Evolutionary conservation across 331 rosid species (phyloP).

Genomic region (Rhamnella rubrinervis): DNA sequence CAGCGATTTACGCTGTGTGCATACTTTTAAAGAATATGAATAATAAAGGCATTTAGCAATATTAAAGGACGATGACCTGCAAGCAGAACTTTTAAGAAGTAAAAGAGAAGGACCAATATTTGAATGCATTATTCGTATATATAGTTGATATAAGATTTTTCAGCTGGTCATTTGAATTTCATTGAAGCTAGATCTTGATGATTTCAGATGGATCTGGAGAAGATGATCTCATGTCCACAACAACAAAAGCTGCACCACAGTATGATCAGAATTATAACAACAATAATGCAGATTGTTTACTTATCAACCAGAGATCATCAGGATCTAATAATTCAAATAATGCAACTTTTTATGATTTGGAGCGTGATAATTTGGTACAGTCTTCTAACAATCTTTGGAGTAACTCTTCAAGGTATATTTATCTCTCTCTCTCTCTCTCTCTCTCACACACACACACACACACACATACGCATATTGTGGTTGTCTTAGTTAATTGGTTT

Average conservation of each 20-base stretch:
- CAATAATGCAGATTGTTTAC: conserved; percentile 43
- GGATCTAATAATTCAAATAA: conserved; percentile 25
- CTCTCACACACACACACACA: too few relatives aligned
- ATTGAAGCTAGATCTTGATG: neutral
- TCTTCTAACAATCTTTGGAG: conserved; percentile 47
- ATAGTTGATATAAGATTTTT: neutral
- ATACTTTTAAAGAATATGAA: too few relatives aligned
- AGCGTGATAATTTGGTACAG: conserved; percentile 39
- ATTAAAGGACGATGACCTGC: too few relatives aligned
- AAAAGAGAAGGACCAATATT: too few relatives aligned
- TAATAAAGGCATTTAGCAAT: too few relatives aligned
- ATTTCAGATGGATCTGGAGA: conserved; percentile 72
- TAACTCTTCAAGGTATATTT: conserved; percentile 67
- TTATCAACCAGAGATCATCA: conserved; percentile 32
- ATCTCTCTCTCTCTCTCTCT: too few relatives aligned
- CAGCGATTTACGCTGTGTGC: too few relatives aligned
- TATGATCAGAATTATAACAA: neutral
- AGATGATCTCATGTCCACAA: conserved; percentile 60
- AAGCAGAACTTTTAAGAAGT: too few relatives aligned
- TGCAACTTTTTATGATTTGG: conserved; percentile 36
- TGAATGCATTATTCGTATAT: too few relatives aligned
- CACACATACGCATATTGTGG: too few relatives aligned
- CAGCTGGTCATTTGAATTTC: neutral
- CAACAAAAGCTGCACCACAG: conserved; percentile 20
- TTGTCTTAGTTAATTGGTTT: neutral